phyloP scores from a whole-genome alignment of 371 early-diverging fungal genomes.

The Apophysomyces elegans region DNA sequence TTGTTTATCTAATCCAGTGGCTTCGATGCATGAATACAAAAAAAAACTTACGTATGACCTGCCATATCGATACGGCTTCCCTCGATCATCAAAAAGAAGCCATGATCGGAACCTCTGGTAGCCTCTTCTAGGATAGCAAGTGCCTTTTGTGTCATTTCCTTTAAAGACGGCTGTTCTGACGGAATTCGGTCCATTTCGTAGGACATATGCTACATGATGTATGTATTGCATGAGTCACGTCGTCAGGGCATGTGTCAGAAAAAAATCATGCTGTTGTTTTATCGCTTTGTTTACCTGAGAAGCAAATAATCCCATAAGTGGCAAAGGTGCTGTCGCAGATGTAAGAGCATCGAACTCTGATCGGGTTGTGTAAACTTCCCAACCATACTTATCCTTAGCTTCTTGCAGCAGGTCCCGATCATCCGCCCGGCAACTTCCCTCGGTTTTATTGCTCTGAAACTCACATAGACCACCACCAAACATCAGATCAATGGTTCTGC shows the following conservation, averaged over 20 bases:
- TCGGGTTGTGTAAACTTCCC: conserved; percentile 48
- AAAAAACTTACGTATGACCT: conserved; percentile 35
- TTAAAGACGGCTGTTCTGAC: conserved; percentile 66
- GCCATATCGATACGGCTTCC: conserved; percentile 54
- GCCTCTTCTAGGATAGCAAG: conserved; percentile 57
- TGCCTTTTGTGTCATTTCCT: conserved; percentile 77
- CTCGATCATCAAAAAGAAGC: conserved; percentile 77
- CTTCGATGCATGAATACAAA: not conserved
- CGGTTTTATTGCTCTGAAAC: conserved; percentile 68
- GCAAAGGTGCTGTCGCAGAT: conserved; percentile 47
- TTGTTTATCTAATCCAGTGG: no score
- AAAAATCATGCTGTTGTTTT: not conserved
- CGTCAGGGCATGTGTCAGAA: not conserved
- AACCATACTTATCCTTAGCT: conserved; percentile 61
- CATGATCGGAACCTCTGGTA: conserved; percentile 33
- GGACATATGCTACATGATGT: conserved; percentile 63
- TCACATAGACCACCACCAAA: conserved; percentile 92
- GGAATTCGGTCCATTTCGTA: conserved; percentile 82
- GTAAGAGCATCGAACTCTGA: conserved; percentile 65
- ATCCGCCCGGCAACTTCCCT: conserved; percentile 76
- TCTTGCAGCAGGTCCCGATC: conserved; percentile 62
- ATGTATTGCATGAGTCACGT: no score
- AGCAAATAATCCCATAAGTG: conserved; percentile 80
- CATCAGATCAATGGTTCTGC: conserved; percentile 85
- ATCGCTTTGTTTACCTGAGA: conserved; percentile 41